phyloP scores from a whole-genome alignment of 2,329 filamentous ascomycete genomes.

The Pseudocercospora fuligena region DNA sequence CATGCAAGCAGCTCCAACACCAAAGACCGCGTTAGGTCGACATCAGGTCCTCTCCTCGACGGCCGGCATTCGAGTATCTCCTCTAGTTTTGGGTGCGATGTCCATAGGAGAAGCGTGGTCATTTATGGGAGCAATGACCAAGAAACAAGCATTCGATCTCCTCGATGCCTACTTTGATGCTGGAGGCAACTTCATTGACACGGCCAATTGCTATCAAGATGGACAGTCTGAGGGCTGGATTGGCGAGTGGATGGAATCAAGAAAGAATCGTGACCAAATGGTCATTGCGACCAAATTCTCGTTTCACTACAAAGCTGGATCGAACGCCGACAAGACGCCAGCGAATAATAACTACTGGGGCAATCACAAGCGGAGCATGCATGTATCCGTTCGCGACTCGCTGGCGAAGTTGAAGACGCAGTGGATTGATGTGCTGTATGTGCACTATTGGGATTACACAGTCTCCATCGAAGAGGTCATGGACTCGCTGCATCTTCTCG shows the following conservation, averaged over 20 bases:
- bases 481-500: conserved; percentile 67
- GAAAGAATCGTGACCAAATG: conserved; percentile 63
- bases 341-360: conserved; percentile 54
- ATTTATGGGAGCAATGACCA: conserved; percentile 49
- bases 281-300: conserved; percentile 67
- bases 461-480: conserved; percentile 69
- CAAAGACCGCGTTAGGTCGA: conserved; percentile 3
- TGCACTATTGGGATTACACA: conserved; percentile 66
- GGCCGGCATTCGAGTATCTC: conserved; percentile 56
- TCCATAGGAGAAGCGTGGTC: conserved; percentile 57
- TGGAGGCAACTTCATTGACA: conserved; percentile 49
- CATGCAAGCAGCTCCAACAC: conserved; percentile 3
- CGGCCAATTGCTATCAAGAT: conserved; percentile 43
- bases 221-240: conserved; percentile 39
- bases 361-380: conserved; percentile 66
- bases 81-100: conserved; percentile 59
- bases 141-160: conserved; percentile 34
- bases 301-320: conserved; percentile 56
- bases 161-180: conserved; percentile 42
- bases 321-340: conserved; percentile 23
- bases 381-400: conserved; percentile 49
- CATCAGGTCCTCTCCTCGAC: conserved; percentile 56
- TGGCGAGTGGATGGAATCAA: conserved; percentile 32
- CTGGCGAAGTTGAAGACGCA: conserved; percentile 63
- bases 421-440: conserved; percentile 65